These are phyloP conservation scores for Luffa aegyptiaca DNA, from an alignment of 306 rosid genomes.

Conservation along the genomic window DNA sequence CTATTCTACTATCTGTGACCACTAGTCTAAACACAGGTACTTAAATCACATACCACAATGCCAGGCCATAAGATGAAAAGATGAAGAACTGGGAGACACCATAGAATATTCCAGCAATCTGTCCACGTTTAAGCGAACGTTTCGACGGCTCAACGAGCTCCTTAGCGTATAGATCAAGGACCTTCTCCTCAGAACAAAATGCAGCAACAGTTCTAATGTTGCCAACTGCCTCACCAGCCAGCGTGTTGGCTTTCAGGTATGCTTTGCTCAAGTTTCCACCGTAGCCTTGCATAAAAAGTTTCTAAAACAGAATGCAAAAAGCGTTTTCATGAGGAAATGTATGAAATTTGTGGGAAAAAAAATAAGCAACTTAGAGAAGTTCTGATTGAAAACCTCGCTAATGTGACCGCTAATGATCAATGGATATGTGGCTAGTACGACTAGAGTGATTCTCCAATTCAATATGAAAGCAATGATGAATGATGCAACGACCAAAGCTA, in stretches of 20 bases:
- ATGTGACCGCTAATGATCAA: constrained; percentile 86
- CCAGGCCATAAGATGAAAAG: constrained; percentile 89
- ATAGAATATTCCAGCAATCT: constrained; percentile 82
- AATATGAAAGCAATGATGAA: constrained; percentile 76
- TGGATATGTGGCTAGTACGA: constrained; percentile 87
- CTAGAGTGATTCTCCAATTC: constrained; percentile 92
- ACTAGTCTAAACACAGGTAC: background rate
- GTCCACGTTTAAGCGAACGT: constrained; percentile 70
- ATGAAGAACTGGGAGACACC: constrained; percentile 92
- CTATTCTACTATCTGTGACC: background rate
- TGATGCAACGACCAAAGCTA: constrained; percentile 71
- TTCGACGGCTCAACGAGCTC: constrained; percentile 77
- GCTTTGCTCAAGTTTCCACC: constrained; percentile 99
- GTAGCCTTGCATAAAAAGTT: constrained; percentile 86
- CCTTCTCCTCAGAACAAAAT: constrained; percentile 83
- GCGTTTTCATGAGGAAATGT: background rate
- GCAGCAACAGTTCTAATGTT: constrained; percentile 92
- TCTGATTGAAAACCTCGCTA: constrained; percentile 49
- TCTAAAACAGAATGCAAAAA: constrained; percentile 38
- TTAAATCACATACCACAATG: constrained; percentile 56
- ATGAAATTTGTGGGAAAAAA: background rate
- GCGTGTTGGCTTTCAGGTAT: constrained; percentile 85
- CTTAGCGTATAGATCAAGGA: constrained; percentile 60
- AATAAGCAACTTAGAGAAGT: constrained; percentile 6
- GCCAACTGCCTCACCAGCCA: constrained; percentile 96